phyloP scores from a whole-genome alignment of 352 stramenopile species.

The Globisporangium barbulae region DNA sequence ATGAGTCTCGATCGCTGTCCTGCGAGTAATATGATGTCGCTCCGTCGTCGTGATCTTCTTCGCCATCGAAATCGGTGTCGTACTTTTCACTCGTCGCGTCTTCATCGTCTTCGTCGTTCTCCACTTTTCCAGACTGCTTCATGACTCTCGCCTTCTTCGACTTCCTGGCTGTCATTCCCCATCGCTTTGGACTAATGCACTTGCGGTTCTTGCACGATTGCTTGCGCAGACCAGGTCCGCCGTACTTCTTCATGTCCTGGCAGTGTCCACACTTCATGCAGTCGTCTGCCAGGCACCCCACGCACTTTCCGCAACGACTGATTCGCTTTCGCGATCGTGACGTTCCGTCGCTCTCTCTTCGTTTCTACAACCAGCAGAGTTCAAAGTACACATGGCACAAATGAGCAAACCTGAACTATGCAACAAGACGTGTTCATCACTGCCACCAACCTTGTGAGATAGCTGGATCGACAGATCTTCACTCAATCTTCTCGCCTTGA shows the following conservation, averaged over 20 bases:
- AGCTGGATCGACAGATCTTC: conserved; percentile 11
- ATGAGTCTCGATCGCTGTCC: conserved; percentile 54
- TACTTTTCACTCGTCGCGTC: conserved; percentile 33
- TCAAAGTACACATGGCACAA: not conserved
- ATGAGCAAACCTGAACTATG: not conserved
- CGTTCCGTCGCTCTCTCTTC: conserved; percentile 29
- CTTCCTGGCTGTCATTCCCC: conserved; percentile 44
- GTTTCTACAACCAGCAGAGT: conserved; percentile 23
- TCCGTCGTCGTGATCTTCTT: conserved; percentile 26
- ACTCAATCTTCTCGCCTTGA: conserved; percentile 8
- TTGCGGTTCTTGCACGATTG: conserved; percentile 88
- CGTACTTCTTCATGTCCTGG: conserved; percentile 90
- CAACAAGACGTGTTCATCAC: too few species aligned
- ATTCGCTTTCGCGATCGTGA: conserved; percentile 59
- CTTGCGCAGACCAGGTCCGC: conserved; percentile 78
- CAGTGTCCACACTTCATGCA: conserved; percentile 87
- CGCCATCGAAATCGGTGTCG: conserved; percentile 26
- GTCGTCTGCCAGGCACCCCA: conserved; percentile 71
- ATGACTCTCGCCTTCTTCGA: conserved; percentile 28
- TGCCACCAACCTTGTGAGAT: conserved; percentile 3
- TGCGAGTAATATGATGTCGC: conserved; percentile 44
- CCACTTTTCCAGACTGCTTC: conserved; percentile 8
- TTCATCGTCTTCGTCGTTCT: conserved; percentile 20
- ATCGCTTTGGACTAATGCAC: conserved; percentile 69
- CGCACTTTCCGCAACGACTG: conserved; percentile 73